Evolutionary conservation across 2,329 filamentous ascomycete genomes (phyloP).

Genomic region (Ascomycota sp.): DNA sequence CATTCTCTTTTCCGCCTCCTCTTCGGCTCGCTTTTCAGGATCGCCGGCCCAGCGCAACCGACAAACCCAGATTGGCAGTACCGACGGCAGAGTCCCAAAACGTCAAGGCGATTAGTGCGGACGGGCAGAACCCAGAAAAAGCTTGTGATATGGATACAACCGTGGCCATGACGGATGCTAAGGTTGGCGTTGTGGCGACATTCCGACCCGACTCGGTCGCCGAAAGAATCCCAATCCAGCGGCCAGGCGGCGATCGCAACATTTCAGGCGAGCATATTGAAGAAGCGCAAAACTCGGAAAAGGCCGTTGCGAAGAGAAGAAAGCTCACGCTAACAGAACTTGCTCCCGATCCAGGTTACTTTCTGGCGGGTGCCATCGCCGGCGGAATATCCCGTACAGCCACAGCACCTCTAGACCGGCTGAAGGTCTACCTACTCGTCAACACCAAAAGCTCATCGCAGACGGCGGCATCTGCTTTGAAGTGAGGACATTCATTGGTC

Average conservation of each 20-base stretch:
- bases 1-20: conserved; percentile 28
- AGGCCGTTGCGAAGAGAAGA: conserved; percentile 14
- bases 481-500: conserved; percentile 44
- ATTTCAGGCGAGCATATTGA: conserved; percentile 8
- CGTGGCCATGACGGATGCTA: no score
- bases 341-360: conserved; percentile 87
- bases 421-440: conserved; percentile 94
- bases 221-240: no score
- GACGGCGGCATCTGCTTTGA: conserved; percentile 43
- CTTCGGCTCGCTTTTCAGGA: conserved; percentile 55
- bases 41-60: conserved; percentile 31
- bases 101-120: no score
- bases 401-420: conserved; percentile 84
- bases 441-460: conserved; percentile 40
- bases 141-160: no score
- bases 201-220: no score
- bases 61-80: no score
- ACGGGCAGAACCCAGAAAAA: no score
- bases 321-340: conserved; percentile 41
- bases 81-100: no score
- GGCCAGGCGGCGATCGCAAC: conserved; percentile 16
- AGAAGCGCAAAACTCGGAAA: conserved; percentile 13
- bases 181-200: no score
- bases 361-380: conserved; percentile 83
- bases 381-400: conserved; percentile 88